Evolutionary conservation across 208 protist species (phyloP).

Genomic region (Crithidia brevicula): DNA sequence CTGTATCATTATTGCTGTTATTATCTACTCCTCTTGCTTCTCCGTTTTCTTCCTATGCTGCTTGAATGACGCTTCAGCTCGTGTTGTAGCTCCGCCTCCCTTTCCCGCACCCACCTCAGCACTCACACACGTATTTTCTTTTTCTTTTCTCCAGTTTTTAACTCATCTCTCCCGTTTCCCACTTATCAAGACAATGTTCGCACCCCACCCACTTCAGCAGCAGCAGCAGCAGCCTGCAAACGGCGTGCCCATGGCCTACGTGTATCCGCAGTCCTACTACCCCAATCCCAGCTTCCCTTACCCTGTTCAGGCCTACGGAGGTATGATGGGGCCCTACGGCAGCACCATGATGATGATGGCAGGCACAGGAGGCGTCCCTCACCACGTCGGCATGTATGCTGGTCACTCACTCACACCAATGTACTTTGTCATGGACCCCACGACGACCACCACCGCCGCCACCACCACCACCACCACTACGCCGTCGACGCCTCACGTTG

Average conservation of each 20-base stretch:
- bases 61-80: not conserved
- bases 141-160: not conserved
- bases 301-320: slow-evolving; percentile 15
- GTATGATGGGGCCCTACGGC: slow-evolving; percentile 21
- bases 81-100: slow-evolving; percentile 3
- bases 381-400: slow-evolving; percentile 15
- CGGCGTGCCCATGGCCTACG: slow-evolving; percentile 23
- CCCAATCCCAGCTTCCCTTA: slow-evolving; percentile 3
- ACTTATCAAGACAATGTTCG: slow-evolving; percentile 13
- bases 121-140: not conserved
- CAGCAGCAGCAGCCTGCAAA: slow-evolving; percentile 18
- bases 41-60: not conserved
- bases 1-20: not conserved
- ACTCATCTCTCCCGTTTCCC: not conserved
- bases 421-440: slow-evolving; percentile 30
- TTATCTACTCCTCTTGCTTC: not conserved
- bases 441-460: not conserved
- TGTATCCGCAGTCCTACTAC: slow-evolving; percentile 31
- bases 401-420: slow-evolving; percentile 17
- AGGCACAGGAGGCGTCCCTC: slow-evolving; percentile 2
- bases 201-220: slow-evolving; percentile 4
- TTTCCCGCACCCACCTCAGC: not conserved
- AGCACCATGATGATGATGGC: slow-evolving; percentile 15
- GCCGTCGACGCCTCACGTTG: not conserved
- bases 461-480: not conserved